These are phyloP conservation scores for Candida golubevii DNA, from an alignment of 805 yeast species.

Conservation along the genomic window DNA sequence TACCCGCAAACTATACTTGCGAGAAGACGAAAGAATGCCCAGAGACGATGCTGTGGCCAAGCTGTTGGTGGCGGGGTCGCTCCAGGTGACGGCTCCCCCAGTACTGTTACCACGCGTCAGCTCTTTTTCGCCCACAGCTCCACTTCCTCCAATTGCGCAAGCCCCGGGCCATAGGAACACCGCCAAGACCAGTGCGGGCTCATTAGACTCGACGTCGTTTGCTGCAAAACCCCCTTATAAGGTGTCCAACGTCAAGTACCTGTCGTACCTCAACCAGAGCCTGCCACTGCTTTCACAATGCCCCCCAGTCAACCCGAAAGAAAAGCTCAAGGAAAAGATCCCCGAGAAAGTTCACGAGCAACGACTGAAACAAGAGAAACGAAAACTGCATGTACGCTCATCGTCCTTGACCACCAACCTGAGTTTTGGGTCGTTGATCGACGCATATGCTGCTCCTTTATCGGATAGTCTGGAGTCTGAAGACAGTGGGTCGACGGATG, in stretches of 20 bases:
- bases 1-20: slow-evolving; percentile 5
- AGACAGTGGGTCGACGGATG: background rate
- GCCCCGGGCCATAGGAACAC: background rate
- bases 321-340: no score
- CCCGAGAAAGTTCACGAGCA: no score
- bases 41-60: slow-evolving; percentile 4
- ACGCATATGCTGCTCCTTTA: slow-evolving; percentile 7
- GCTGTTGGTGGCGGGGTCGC: slow-evolving; percentile 3
- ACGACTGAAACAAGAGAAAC: background rate
- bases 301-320: background rate
- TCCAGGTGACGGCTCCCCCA: background rate
- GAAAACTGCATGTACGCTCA: background rate
- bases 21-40: background rate
- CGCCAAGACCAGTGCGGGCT: background rate
- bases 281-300: background rate
- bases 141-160: slow-evolving; percentile 8
- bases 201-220: background rate
- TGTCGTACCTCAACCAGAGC: slow-evolving; percentile 13
- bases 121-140: slow-evolving; percentile 12
- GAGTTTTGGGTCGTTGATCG: slow-evolving; percentile 11
- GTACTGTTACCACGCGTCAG: background rate
- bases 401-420: slow-evolving; percentile 1
- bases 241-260: slow-evolving; percentile 12
- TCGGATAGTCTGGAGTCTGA: background rate
- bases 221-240: slow-evolving; percentile 1